Percentiles rank a stretch among this genome's conserved stretches.
Evolutionary conservation across 108 stramenopile species (phyloP).

Genomic region (Fistulifera solaris): DNA sequence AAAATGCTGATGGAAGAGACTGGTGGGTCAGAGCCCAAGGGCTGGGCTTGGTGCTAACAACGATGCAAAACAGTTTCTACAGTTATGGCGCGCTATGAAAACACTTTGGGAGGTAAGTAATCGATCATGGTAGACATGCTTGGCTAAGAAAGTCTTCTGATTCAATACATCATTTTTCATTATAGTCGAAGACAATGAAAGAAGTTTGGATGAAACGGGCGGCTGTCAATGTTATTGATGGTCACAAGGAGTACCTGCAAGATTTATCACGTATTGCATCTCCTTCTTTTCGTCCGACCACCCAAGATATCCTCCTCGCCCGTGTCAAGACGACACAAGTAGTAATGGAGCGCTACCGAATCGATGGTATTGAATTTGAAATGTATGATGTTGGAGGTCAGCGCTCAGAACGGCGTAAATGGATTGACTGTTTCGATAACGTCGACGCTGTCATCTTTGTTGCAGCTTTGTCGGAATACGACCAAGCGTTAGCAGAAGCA

Average conservation of each 20-base stretch:
- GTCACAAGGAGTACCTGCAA: constrained; percentile 81
- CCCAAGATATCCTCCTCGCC: constrained; percentile 90
- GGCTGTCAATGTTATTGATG: constrained; percentile 72
- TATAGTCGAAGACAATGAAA: constrained; percentile 51
- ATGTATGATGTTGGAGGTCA: constrained; percentile 94
- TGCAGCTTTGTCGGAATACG: constrained; percentile 92
- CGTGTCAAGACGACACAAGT: constrained; percentile 96
- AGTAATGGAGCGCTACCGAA: constrained; percentile 79
- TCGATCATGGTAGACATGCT: not conserved
- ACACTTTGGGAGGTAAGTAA: constrained; percentile 77
- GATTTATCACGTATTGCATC: constrained; percentile 70
- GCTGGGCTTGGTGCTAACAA: constrained; percentile 78
- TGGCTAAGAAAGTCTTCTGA: not conserved
- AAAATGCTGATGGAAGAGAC: constrained; percentile 35
- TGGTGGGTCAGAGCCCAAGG: constrained; percentile 77
- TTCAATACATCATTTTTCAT: not conserved
- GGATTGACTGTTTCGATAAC: constrained; percentile 92
- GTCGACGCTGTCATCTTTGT: constrained; percentile 99
- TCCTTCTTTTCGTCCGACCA: constrained; percentile 73
- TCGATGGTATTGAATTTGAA: constrained; percentile 88
- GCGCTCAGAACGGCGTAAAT: constrained; percentile 83
- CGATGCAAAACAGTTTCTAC: constrained; percentile 76
- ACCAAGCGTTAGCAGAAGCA: constrained; percentile 94
- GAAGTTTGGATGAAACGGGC: constrained; percentile 76
- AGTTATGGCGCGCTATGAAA: constrained; percentile 63